A percentile compares a stretch with the other conserved stretches of the same genome.
phyloP scores from a whole-genome alignment of 2,329 filamentous ascomycete genomes.

The Bertia moriformis region DNA sequence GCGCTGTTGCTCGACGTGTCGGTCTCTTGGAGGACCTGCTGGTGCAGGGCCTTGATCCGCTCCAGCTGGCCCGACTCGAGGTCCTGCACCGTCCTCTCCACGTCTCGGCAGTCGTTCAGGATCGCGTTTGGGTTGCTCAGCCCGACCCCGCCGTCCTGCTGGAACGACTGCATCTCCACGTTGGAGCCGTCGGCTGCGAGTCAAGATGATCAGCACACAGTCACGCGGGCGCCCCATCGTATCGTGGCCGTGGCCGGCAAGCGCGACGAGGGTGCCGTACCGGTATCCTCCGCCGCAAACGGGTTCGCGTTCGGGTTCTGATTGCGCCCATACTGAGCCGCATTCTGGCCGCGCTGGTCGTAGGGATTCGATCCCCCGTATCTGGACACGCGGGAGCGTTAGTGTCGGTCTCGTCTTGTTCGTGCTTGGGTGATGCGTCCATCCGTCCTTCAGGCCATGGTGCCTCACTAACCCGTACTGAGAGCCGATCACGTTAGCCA shows the following conservation, averaged over 20 bases:
- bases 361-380: background rate
- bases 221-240: too few relatives aligned
- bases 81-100: conserved; percentile 62
- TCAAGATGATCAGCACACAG: too few relatives aligned
- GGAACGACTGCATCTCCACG: conserved; percentile 60
- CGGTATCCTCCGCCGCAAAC: too few relatives aligned
- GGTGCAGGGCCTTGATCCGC: conserved; percentile 58
- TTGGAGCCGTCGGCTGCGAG: conserved; percentile 22
- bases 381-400: too few relatives aligned
- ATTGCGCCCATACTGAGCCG: background rate
- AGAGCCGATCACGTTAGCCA: too few relatives aligned
- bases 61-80: conserved; percentile 57
- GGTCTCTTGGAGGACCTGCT: conserved; percentile 58
- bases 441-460: too few relatives aligned
- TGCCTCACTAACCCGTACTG: too few relatives aligned
- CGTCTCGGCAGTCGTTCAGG: conserved; percentile 70
- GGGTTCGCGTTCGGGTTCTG: background rate
- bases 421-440: too few relatives aligned
- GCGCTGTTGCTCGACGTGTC: conserved; percentile 55
- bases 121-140: conserved; percentile 57
- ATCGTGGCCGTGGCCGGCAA: too few relatives aligned
- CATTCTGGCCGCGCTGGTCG: background rate
- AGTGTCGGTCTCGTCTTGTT: too few relatives aligned
- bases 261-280: too few relatives aligned
- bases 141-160: conserved; percentile 34